phyloP scores from a whole-genome alignment of 176 grass and related monocot genomes.

The Secale cereale region DNA sequence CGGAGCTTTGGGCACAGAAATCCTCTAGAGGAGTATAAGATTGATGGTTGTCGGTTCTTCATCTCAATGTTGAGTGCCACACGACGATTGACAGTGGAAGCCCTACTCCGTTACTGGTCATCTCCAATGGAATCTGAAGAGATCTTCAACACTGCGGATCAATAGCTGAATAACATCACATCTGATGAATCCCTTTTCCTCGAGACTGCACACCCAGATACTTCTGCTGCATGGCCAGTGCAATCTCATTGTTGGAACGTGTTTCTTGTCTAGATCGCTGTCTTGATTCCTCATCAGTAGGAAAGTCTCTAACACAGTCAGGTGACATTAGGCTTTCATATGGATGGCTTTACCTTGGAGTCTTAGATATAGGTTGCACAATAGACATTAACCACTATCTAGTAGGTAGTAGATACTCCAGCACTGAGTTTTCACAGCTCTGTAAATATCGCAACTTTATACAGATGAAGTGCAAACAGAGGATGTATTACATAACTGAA shows the following conservation, averaged over 20 bases:
- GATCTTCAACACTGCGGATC: slow-evolving; percentile 43
- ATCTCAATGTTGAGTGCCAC: slow-evolving; percentile 95
- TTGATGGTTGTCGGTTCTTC: slow-evolving; percentile 92
- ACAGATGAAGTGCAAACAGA: background rate
- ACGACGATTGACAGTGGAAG: slow-evolving; percentile 64
- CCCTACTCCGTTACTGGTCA: slow-evolving; percentile 82
- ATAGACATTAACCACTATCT: background rate
- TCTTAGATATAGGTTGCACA: background rate
- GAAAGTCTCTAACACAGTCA: background rate
- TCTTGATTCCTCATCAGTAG: background rate
- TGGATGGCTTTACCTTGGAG: background rate
- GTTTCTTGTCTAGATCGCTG: background rate
- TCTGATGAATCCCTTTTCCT: background rate
- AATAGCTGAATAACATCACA: slow-evolving; percentile 10
- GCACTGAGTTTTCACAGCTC: background rate
- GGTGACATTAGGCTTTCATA: background rate
- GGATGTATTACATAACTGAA: background rate
- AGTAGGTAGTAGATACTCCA: background rate
- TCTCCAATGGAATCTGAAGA: slow-evolving; percentile 71
- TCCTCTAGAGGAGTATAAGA: slow-evolving; percentile 96
- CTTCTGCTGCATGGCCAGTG: background rate
- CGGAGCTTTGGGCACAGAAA: slow-evolving; percentile 96
- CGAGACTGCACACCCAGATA: background rate
- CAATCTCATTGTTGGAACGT: background rate
- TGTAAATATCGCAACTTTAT: background rate